These are phyloP conservation scores for Prinsepia uniflora DNA, from an alignment of 306 rosid species.

Conservation along the genomic window DNA sequence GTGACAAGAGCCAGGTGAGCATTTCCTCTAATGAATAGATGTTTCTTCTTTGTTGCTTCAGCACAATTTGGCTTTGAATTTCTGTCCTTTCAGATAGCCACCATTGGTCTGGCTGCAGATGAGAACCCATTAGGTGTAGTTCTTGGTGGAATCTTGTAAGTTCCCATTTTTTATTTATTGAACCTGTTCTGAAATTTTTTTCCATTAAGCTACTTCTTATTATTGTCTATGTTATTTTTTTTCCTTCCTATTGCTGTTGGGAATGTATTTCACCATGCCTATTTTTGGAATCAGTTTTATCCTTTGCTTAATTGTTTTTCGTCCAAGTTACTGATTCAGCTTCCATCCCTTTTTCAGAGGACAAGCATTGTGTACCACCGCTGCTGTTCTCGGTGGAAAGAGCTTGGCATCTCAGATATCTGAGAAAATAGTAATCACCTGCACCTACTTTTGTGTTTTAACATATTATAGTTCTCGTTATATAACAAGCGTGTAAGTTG, in stretches of 20 bases:
- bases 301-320: slow-evolving; percentile 4
- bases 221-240: neutral
- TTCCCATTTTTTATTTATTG: slow-evolving; percentile 1
- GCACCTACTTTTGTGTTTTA: neutral
- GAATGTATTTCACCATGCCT: neutral
- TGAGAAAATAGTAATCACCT: slow-evolving; percentile 61
- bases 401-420: slow-evolving; percentile 94
- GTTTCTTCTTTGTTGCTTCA: slow-evolving; percentile 8
- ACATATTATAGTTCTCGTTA: neutral
- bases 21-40: slow-evolving; percentile 14
- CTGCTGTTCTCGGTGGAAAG: slow-evolving; percentile 90
- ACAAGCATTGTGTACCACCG: slow-evolving; percentile 82
- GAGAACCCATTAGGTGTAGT: slow-evolving; percentile 90
- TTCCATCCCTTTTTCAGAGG: slow-evolving; percentile 46
- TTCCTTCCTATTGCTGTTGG: neutral
- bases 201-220: neutral
- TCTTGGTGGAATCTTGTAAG: slow-evolving; percentile 93
- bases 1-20: slow-evolving; percentile 95
- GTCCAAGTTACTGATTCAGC: slow-evolving; percentile 2
- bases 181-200: neutral
- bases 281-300: neutral
- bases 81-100: slow-evolving; percentile 68
- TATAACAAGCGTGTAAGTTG: neutral
- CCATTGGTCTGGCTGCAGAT: slow-evolving; percentile 94
- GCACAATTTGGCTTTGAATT: slow-evolving; percentile 16